Evolutionary conservation across 2,329 filamentous ascomycete species (phyloP).

Genomic region (Trichoderma lentiforme): DNA sequence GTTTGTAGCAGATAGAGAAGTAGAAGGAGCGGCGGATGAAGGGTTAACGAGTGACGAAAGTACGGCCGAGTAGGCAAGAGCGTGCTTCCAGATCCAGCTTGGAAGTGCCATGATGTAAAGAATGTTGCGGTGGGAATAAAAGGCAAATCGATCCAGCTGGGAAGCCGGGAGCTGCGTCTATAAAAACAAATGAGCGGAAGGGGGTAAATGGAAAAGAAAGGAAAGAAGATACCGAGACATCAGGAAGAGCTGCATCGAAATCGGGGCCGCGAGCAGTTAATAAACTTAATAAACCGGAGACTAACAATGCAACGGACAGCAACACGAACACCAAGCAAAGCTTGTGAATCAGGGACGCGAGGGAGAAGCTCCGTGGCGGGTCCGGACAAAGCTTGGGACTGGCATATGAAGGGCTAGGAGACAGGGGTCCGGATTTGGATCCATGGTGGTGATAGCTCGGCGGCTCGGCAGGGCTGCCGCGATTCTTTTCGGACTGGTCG

Average conservation of each 20-base stretch:
- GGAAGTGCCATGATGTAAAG: conserved; percentile 15
- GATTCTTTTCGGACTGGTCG: not conserved
- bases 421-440: conserved; percentile 12
- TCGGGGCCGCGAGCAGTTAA: conserved; percentile 7
- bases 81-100: conserved; percentile 17
- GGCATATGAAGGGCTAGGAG: conserved; percentile 4
- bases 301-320: conserved; percentile 2
- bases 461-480: conserved; percentile 10
- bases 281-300: conserved; percentile 12
- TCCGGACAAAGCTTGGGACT: not conserved
- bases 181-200: not conserved
- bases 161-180: conserved; percentile 5
- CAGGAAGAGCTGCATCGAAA: not conserved
- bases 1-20: conserved; percentile 4
- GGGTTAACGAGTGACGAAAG: conserved; percentile 1
- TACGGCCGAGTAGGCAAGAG: conserved; percentile 11
- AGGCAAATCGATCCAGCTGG: conserved; percentile 6
- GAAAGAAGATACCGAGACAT: conserved; percentile 2
- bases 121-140: not conserved
- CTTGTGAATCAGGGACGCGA: conserved; percentile 18
- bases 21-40: conserved; percentile 4
- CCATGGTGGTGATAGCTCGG: conserved; percentile 7
- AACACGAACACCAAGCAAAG: conserved; percentile 11
- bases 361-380: conserved; percentile 11
- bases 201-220: not conserved